These are phyloP conservation scores for Cicer judaicum DNA, from an alignment of 306 rosid genomes.

Conservation along the genomic window DNA sequence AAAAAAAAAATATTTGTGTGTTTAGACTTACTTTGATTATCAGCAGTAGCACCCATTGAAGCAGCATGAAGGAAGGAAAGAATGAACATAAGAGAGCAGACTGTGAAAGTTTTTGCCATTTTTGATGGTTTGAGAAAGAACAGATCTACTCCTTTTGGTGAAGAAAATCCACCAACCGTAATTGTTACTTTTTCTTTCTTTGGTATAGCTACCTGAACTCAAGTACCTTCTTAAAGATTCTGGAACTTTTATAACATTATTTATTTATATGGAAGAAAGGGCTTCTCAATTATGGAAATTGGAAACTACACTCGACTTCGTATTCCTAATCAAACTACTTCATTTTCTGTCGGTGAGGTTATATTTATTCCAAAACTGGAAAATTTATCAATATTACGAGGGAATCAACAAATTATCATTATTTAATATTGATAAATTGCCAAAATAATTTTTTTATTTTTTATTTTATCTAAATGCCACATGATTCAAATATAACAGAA, in stretches of 20 bases:
- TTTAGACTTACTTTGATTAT: constrained; percentile 52
- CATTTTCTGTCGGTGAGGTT: constrained; percentile 44
- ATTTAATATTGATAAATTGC: too few relatives aligned
- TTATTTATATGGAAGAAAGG: not conserved
- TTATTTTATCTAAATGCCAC: too few relatives aligned
- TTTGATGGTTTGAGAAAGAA: constrained; percentile 36
- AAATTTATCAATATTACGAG: not conserved
- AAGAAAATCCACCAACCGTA: constrained; percentile 44
- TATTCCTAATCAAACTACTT: not conserved
- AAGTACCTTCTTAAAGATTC: constrained; percentile 22
- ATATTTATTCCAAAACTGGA: not conserved
- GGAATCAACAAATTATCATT: not conserved
- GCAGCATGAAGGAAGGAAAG: constrained; percentile 44
- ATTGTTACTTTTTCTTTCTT: not conserved
- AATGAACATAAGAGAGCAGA: constrained; percentile 20
- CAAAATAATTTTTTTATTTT: too few relatives aligned
- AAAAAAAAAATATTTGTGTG: not conserved
- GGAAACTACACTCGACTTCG: constrained; percentile 1
- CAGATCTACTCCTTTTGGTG: constrained; percentile 34
- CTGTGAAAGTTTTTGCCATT: constrained; percentile 54
- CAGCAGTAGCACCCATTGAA: constrained; percentile 35
- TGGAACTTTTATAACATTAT: constrained; percentile 5
- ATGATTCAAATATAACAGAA: too few relatives aligned
- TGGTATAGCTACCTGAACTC: not conserved
- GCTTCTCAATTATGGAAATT: not conserved